These are phyloP conservation scores for Quillaja saponaria DNA, from an alignment of 306 rosid genomes.

Conservation along the genomic window DNA sequence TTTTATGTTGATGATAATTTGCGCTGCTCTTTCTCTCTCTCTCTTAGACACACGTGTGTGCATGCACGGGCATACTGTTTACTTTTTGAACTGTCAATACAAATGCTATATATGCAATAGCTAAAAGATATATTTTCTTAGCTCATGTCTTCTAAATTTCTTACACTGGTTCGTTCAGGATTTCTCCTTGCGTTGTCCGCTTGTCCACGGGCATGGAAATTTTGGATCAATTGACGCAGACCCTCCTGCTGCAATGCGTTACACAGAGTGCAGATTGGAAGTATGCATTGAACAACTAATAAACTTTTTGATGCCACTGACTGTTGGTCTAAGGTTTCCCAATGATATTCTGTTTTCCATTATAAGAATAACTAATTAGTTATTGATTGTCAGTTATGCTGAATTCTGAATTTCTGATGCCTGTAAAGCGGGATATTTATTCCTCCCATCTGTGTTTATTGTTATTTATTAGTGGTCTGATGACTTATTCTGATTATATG, in stretches of 20 bases:
- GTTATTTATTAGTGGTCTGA: neutral
- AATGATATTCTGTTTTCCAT: no score
- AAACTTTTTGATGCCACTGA: conserved; percentile 14
- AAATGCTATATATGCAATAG: no score
- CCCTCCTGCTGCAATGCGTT: conserved; percentile 99
- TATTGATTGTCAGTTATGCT: neutral
- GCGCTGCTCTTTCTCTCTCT: no score
- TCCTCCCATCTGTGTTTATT: conserved; percentile 4
- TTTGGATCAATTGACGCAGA: conserved; percentile 97
- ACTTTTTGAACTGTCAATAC: no score
- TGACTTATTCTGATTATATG: conserved; percentile 1
- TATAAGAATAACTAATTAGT: conserved; percentile 23
- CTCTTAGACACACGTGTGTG: no score
- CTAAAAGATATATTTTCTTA: no score
- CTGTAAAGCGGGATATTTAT: neutral
- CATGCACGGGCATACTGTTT: no score
- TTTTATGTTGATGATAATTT: neutral
- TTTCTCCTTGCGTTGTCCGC: conserved; percentile 80
- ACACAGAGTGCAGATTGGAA: conserved; percentile 94
- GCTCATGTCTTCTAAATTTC: no score
- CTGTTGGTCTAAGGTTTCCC: conserved; percentile 16
- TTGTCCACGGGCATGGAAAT: conserved; percentile 96
- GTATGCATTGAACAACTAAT: conserved; percentile 45
- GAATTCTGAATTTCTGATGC: neutral
- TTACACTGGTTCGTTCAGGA: no score